Evolutionary conservation across 2,329 filamentous ascomycete species (phyloP), one percentile per base, ranked within the genome.

Genomic region (Tolypocladium inflatum): DNA sequence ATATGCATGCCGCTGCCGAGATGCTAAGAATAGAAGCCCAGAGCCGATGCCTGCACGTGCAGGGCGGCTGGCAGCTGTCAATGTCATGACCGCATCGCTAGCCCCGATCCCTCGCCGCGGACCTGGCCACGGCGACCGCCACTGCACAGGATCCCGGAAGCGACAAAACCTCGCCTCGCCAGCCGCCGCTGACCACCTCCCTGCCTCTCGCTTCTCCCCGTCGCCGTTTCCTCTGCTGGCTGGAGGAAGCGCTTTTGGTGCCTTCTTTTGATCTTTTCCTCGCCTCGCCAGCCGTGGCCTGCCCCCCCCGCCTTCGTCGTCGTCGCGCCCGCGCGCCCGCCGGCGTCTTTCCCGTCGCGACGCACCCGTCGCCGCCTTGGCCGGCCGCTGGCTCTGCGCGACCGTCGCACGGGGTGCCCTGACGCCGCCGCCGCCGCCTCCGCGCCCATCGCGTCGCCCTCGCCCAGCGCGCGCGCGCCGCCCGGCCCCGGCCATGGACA

Each of bases 401-500:
- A 30, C 26, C 26, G 48, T n/a, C 17, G 48, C 30, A 51, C 30
- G 23, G 19, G 45, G 19, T 9, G 45, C 23, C 4, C 17, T 13
- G 45, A 19, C 45, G 45, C 6, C 26, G 45, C 45, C 15, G 4
- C 17, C 26, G 48, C 30, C 26, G 26, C 3, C 26, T 13, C 9
- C 30, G 48, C 48, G 21, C 4, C 48, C 19, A 4, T 30, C 38
- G 17, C 37, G 5, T 13, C 52, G 52, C 30, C 48, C 9, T 39
- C 33, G 15, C 33, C 19, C 58, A 23, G 57, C 57, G 50, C 54
- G 19, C 30, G 54, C 38, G 5, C 26, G 21, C 26, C 56, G 10
- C 13, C 11, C 11, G n/a, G 33, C 48, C 55, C 52, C 61, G 57
- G 59, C 61, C 60, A 77, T 77, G 74, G 74, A 77, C 63, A 74